Evolutionary conservation across 768 basidiomycete species (phyloP).

Genomic region (Tulasnella sp.): DNA sequence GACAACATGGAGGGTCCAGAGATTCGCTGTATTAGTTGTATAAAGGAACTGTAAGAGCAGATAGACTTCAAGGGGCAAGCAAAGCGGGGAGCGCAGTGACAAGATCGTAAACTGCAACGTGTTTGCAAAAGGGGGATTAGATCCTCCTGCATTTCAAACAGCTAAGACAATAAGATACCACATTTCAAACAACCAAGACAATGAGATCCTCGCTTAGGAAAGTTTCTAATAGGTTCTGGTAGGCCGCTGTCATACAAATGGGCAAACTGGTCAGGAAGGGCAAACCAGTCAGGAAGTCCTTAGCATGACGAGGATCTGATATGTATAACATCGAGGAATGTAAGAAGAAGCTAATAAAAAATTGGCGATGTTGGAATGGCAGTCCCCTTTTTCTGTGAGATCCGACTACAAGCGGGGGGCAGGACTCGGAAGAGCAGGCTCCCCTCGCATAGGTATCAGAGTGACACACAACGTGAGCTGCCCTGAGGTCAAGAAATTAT

Average conservation of each 20-base stretch:
- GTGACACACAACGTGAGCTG: no score
- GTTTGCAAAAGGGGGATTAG: neutral
- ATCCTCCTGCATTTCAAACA: neutral
- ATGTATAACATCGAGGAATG: neutral
- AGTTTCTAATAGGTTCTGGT: neutral
- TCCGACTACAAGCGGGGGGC: neutral
- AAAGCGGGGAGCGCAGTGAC: neutral
- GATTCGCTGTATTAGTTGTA: neutral
- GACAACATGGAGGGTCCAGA: neutral
- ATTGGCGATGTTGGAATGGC: neutral
- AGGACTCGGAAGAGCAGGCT: neutral
- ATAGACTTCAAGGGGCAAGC: neutral
- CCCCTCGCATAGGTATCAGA: no score
- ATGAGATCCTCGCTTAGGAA: neutral
- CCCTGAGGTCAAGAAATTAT: no score
- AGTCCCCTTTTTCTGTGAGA: neutral
- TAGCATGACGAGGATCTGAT: neutral
- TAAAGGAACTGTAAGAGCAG: neutral
- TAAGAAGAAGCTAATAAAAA: neutral
- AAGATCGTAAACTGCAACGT: neutral
- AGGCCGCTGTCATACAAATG: neutral
- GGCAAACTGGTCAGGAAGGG: no score
- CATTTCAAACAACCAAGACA: no score
- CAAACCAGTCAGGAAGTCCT: neutral
- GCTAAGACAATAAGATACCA: no score